These are phyloP conservation scores for Beta macrorhiza DNA, from an alignment of 179 eudicot genomes.

Conservation along the genomic window DNA sequence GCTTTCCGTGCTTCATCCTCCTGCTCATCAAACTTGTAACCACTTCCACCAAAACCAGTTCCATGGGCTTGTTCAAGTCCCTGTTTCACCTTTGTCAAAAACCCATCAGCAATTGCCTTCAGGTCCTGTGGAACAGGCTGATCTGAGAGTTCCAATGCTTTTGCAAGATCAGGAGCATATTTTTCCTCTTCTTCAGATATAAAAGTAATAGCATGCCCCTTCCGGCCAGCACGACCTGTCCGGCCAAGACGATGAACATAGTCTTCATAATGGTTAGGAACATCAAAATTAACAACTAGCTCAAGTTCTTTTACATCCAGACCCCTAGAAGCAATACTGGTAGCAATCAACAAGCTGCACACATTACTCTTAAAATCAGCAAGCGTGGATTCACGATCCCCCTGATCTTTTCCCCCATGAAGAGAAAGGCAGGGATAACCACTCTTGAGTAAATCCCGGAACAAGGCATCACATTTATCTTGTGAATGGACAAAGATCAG, in stretches of 20 bases:
- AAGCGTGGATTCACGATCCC: constrained; percentile 90
- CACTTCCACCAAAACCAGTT: constrained; percentile 94
- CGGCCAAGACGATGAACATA: constrained; percentile 95
- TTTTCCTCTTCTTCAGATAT: constrained; percentile 73
- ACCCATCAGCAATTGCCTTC: constrained; percentile 78
- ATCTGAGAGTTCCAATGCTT: constrained; percentile 79
- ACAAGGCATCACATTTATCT: constrained; percentile 81
- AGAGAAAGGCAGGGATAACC: constrained; percentile 95
- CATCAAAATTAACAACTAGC: constrained; percentile 78
- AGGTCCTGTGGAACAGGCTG: constrained; percentile 83
- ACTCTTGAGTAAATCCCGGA: constrained; percentile 65
- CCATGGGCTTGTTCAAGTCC: constrained; percentile 88
- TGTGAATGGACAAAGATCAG: constrained; percentile 79
- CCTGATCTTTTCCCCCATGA: constrained; percentile 92
- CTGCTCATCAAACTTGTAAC: constrained; percentile 87
- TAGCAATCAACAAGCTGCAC: constrained; percentile 85
- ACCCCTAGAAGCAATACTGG: constrained; percentile 96
- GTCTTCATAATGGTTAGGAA: constrained; percentile 90
- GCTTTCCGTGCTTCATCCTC: constrained; percentile 94
- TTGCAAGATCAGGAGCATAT: constrained; percentile 83
- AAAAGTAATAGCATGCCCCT: constrained; percentile 88
- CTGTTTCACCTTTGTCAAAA: constrained; percentile 77
- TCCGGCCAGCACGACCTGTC: constrained; percentile 92
- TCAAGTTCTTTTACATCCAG: constrained; percentile 94
- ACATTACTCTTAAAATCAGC: constrained; percentile 91